These are phyloP conservation scores for Thielaviopsis musarum DNA, from an alignment of 2,329 filamentous ascomycete genomes.

Conservation along the genomic window DNA sequence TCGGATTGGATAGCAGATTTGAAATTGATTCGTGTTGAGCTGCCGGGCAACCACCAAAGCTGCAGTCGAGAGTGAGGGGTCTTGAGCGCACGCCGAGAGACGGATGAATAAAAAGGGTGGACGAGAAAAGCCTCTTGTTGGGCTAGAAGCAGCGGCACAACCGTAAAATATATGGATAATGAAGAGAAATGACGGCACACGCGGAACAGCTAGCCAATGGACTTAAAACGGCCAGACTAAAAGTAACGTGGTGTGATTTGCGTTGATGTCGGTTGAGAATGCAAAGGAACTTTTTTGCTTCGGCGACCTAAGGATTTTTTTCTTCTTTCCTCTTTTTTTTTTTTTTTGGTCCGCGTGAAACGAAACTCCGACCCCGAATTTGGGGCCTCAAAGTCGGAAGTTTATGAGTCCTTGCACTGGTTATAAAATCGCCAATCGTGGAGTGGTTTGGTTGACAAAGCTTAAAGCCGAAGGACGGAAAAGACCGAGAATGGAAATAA, in stretches of 20 bases:
- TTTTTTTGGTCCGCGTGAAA: neutral
- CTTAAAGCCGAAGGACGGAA: neutral
- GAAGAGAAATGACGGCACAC: neutral
- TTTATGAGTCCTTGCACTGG: neutral
- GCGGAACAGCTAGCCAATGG: neutral
- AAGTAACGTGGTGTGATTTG: conserved; percentile 7
- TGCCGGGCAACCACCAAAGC: neutral
- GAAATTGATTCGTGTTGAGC: neutral
- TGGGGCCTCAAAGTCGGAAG: neutral
- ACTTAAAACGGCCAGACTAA: neutral
- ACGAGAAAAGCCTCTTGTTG: neutral
- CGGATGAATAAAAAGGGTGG: neutral
- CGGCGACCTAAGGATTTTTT: neutral
- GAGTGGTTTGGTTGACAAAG: neutral
- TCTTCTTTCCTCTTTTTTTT: neutral
- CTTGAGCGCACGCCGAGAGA: neutral
- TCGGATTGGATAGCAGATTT: neutral
- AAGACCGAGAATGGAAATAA: neutral
- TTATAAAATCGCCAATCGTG: neutral
- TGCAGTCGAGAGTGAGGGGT: neutral
- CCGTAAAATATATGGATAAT: neutral
- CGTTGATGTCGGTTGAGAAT: neutral
- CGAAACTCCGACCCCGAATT: neutral
- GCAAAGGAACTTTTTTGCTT: neutral
- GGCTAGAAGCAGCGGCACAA: neutral